Evolutionary conservation across 441 rosid genomes (phyloP).

Genomic region (Flueggea neowawraea): DNA sequence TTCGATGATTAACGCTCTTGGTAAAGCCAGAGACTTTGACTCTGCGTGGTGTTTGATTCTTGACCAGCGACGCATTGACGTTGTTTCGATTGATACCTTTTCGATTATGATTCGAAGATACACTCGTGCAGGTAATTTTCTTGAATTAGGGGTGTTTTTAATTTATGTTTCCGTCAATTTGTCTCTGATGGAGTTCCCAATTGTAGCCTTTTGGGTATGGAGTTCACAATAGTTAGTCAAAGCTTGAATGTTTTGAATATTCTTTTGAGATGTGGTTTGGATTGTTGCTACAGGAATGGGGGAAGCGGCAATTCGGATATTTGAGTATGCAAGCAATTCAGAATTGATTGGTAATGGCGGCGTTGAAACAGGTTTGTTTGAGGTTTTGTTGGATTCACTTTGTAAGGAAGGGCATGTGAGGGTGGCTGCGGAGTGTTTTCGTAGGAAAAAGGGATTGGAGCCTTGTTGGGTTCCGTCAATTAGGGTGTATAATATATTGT

Average conservation of each 20-base stretch:
- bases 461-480: constrained; percentile 50
- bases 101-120: constrained; percentile 74
- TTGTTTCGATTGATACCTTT: constrained; percentile 63
- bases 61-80: constrained; percentile 32
- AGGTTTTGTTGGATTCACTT: constrained; percentile 75
- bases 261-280: constrained; percentile 4
- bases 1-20: constrained; percentile 47
- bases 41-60: constrained; percentile 70
- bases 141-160: not conserved
- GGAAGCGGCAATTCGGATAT: constrained; percentile 53
- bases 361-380: constrained; percentile 40
- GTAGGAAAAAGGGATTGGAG: constrained; percentile 29
- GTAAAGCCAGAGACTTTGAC: constrained; percentile 65
- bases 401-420: constrained; percentile 76
- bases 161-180: constrained; percentile 6
- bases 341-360: constrained; percentile 26
- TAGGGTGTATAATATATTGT: constrained; percentile 54
- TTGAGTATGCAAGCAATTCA: constrained; percentile 50
- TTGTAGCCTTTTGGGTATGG: not conserved
- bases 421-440: constrained; percentile 48
- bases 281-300: constrained; percentile 44
- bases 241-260: no score
- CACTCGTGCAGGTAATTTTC: constrained; percentile 61
- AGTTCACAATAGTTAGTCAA: no score
- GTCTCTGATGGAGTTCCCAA: not conserved